Conservation (phyloP, 768 basidiomycete genomes). For the Clitopilus passeckerianus region DNA sequence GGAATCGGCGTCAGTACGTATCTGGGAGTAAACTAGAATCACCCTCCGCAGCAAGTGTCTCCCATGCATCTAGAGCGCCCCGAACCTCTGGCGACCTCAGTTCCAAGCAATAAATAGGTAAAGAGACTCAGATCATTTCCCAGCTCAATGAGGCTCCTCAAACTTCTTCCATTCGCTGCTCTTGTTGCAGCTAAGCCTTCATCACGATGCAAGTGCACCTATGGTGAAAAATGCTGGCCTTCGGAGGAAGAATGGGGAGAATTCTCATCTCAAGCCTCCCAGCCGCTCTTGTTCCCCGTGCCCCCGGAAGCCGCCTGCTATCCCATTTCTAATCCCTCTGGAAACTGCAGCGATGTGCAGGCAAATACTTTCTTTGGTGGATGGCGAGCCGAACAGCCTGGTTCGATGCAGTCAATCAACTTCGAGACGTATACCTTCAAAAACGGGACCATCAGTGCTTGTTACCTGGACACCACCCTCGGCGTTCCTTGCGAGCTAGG, state of each 20-base stretch:
- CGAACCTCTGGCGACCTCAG: too few relatives aligned
- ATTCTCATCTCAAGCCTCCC: neutral
- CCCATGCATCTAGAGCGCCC: too few relatives aligned
- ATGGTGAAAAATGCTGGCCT: conserved; percentile 17
- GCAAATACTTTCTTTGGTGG: neutral
- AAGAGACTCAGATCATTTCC: too few relatives aligned
- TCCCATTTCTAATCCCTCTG: neutral
- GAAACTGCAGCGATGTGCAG: conserved; percentile 5
- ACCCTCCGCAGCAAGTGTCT: too few relatives aligned
- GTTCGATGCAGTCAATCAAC: conserved; percentile 7
- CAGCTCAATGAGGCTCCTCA: too few relatives aligned
- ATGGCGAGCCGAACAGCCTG: conserved; percentile 7
- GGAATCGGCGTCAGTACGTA: too few relatives aligned
- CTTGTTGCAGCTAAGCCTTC: neutral
- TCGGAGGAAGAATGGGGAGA: neutral
- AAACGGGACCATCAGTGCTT: conserved; percentile 44
- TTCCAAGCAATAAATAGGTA: too few relatives aligned
- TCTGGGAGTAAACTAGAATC: too few relatives aligned
- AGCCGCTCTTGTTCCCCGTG: neutral
- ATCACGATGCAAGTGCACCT: conserved; percentile 30
- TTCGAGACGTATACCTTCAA: conserved; percentile 7
- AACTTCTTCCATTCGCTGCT: neutral
- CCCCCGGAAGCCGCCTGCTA: conserved; percentile 2
- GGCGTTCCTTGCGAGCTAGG: conserved; percentile 37
- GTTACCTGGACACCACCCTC: conserved; percentile 40